Percentiles rank a stretch among this genome's conserved stretches.
Evolutionary conservation across 2,329 filamentous ascomycete genomes (phyloP).

Genomic region (Capronia coronata): DNA sequence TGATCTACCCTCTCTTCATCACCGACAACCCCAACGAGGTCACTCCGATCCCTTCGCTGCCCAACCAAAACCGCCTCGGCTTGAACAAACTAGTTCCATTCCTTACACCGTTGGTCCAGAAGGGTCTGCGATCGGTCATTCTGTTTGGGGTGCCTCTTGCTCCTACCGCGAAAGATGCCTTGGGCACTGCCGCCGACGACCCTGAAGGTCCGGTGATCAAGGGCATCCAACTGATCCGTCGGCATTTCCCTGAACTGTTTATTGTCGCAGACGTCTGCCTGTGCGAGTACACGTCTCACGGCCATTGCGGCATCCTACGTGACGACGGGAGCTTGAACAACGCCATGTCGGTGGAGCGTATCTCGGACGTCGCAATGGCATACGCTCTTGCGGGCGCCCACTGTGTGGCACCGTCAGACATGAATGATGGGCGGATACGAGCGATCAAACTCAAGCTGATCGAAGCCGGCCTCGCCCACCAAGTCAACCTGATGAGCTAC

Average conservation of each 20-base stretch:
- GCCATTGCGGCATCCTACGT: conserved; percentile 91
- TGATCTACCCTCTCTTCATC: conserved; percentile 95
- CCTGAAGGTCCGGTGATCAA: conserved; percentile 86
- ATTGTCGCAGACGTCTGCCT: conserved; percentile 91
- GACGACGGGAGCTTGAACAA: conserved; percentile 94
- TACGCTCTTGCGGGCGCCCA: conserved; percentile 95
- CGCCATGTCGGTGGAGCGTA: conserved; percentile 82
- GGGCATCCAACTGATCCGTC: conserved; percentile 73
- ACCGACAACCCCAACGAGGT: conserved; percentile 93
- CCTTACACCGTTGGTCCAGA: conserved; percentile 76
- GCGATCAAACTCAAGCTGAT: conserved; percentile 98
- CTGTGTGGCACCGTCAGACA: conserved; percentile 94
- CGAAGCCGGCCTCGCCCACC: conserved; percentile 86
- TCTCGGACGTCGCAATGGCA: conserved; percentile 93
- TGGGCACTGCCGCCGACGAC: conserved; percentile 88
- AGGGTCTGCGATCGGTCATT: conserved; percentile 87
- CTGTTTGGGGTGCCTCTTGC: conserved; percentile 88
- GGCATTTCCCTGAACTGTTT: conserved; percentile 82
- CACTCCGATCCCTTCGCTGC: conserved; percentile 79
- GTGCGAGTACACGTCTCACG: conserved; percentile 97
- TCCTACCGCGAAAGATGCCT: conserved; percentile 75
- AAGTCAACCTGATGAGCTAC: conserved; percentile 92
- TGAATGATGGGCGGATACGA: conserved; percentile 96
- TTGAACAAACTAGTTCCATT: conserved; percentile 79
- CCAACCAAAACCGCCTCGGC: conserved; percentile 81